Base-by-base conservation (phyloP, 2,329 filamentous ascomycete species). In the Myrmaecium sp. region DNA sequence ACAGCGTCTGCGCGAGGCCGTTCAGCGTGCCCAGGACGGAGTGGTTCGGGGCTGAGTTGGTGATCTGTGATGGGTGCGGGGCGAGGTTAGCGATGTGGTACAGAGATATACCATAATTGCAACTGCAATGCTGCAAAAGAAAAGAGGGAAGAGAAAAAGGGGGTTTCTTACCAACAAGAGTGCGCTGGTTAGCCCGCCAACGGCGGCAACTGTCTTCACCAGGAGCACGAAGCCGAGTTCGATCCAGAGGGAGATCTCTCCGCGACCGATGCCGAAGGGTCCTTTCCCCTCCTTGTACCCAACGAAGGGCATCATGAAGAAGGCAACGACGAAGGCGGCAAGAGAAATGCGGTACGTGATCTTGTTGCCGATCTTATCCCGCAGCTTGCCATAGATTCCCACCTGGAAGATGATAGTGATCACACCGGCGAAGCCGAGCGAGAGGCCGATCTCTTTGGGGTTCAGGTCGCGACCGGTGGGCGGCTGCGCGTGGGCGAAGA, bases 331-430 rank as follows among this genome's bases (percentile, higher is more conserved):
- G 36, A 95, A 77, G 0, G 82, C 76, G 12, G 81, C 66, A 5
- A 95, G 55, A 1, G 81, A 76, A 4, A 72, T 59, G 9, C 82
- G 69, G 44, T 94, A 98, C 0, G 79, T 83, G 26, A 74, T 72
- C 27, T 84, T 71, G 42, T 94, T 95, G 0, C 89, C 89, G 43
- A 91, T 61, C 33, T 69, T 74, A 14, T 76, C 66, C 38, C 86
- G 75, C 17, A 95, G 52, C 12, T 66, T 72, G 25, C 80, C 77
- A 47, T 93, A 95, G 3, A 91, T 55, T 30, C 79, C 77, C 1
- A 91, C 64, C 47, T 98, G 89, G 51, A 95, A 95, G 4, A 84
- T 37, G 18, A 95, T 94, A 1, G 84, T 93, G 9, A 81, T 72
- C 2, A 76, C 49, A 1, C 86, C 84, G 1, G 86, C 81, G 34